A percentile compares a stretch with the other conserved stretches of the same genome.
Conservation (phyloP, 2,329 filamentous ascomycete species). For the Exophiala spinifera region DNA sequence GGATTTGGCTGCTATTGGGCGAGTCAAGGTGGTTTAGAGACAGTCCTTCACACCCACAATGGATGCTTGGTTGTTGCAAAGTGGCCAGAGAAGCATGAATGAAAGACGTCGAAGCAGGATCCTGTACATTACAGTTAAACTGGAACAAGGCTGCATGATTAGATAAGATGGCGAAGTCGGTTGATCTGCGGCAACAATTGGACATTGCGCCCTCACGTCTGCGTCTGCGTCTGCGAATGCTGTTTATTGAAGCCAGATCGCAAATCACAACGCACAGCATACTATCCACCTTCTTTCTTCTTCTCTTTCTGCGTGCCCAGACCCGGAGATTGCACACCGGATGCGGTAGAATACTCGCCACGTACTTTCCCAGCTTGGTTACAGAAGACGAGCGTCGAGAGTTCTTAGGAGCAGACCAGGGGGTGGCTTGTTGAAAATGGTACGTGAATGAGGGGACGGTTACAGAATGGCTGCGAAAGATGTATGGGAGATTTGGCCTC, state of each 20-base stretch:
- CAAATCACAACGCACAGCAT: not conserved
- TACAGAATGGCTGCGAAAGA: not conserved
- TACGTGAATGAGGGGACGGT: not conserved
- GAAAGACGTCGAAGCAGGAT: not conserved
- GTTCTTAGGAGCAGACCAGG: not conserved
- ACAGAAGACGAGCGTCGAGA: no score
- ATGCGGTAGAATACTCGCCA: slow-evolving; percentile 11
- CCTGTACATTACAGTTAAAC: not conserved
- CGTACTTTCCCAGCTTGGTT: no score
- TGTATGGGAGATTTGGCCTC: not conserved
- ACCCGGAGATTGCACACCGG: no score
- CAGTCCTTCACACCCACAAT: no score
- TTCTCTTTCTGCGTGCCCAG: no score
- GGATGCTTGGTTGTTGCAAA: no score
- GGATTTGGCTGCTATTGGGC: no score
- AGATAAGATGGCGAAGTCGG: slow-evolving; percentile 10
- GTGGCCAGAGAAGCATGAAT: no score
- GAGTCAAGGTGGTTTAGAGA: no score
- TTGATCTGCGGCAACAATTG: not conserved
- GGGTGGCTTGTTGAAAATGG: slow-evolving; percentile 7
- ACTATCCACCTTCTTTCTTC: no score
- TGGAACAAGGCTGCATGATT: slow-evolving; percentile 4
- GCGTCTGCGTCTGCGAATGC: not conserved
- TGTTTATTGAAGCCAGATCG: slow-evolving; percentile 16
- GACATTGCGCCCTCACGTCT: not conserved